These are phyloP conservation scores for Leccinum barrowsii DNA, from an alignment of 768 basidiomycete species.

Conservation along the genomic window DNA sequence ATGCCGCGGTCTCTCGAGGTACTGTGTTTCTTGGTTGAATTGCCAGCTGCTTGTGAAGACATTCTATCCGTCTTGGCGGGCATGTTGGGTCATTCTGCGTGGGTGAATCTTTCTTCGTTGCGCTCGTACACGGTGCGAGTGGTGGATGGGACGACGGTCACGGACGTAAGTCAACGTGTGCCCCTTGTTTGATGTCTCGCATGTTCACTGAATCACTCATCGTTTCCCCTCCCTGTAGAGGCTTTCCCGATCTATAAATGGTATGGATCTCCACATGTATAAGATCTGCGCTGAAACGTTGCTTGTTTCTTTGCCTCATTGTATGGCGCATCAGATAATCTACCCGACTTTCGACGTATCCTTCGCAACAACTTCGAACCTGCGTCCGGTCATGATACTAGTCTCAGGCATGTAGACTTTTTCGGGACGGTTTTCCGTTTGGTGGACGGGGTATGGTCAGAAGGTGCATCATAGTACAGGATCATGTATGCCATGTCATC, in stretches of 20 bases:
- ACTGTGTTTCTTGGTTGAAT: background rate
- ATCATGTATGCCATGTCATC: too few species aligned
- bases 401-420: background rate
- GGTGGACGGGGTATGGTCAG: constrained; percentile 9
- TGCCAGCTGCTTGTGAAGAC: background rate
- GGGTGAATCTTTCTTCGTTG: background rate
- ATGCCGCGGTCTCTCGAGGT: background rate
- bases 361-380: constrained; percentile 1
- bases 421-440: background rate
- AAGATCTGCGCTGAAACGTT: background rate
- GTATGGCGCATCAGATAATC: background rate
- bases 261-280: background rate
- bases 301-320: background rate
- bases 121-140: background rate
- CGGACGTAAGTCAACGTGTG: background rate
- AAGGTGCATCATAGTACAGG: background rate
- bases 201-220: background rate
- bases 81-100: background rate
- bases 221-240: background rate
- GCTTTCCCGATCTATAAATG: background rate
- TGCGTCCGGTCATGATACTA: background rate
- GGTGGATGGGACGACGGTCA: background rate
- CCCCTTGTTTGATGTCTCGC: background rate
- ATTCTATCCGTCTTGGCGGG: background rate
- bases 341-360: background rate